Evolutionary conservation across 768 basidiomycete genomes (phyloP).

Genomic region (Hortiboletus flavorubellus): DNA sequence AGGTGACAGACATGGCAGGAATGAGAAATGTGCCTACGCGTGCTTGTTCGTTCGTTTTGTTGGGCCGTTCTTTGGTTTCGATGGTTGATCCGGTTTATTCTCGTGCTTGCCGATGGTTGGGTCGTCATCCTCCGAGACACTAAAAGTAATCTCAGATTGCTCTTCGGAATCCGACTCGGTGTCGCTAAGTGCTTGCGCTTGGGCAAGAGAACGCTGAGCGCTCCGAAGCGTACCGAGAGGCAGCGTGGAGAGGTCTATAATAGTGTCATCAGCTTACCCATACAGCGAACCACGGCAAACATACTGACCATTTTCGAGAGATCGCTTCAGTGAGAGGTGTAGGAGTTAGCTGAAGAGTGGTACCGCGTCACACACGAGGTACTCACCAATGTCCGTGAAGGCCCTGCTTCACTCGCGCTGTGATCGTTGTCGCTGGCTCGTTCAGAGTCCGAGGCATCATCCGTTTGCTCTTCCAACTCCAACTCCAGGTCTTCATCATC

Average conservation of each 20-base stretch:
- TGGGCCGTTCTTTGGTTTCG: constrained; percentile 42
- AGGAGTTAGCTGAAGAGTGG: neutral
- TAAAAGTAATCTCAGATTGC: constrained; percentile 12
- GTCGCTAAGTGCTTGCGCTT: constrained; percentile 38
- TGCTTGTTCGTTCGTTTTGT: constrained; percentile 74
- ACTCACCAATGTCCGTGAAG: constrained; percentile 19
- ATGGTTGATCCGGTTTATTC: constrained; percentile 41
- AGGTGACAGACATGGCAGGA: neutral
- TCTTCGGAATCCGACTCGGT: constrained; percentile 35
- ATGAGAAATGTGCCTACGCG: constrained; percentile 58
- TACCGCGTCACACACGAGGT: neutral
- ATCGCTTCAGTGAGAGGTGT: constrained; percentile 15
- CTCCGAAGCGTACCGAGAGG: constrained; percentile 63
- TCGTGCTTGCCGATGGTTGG: constrained; percentile 29
- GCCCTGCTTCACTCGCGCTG: neutral
- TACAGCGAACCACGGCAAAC: neutral
- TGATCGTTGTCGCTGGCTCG: constrained; percentile 2
- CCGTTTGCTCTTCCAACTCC: constrained; percentile 8
- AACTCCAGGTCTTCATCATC: constrained; percentile 43
- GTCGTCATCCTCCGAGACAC: constrained; percentile 14
- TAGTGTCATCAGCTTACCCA: constrained; percentile 4
- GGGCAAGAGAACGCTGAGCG: constrained; percentile 56
- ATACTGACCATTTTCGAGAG: constrained; percentile 27
- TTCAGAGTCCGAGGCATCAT: constrained; percentile 10
- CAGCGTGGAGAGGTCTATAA: constrained; percentile 53